A percentile compares a stretch with the other conserved stretches of the same genome.
Conservation (phyloP, 108 stramenopile species). For the Stephanodiscus minutulus region DNA sequence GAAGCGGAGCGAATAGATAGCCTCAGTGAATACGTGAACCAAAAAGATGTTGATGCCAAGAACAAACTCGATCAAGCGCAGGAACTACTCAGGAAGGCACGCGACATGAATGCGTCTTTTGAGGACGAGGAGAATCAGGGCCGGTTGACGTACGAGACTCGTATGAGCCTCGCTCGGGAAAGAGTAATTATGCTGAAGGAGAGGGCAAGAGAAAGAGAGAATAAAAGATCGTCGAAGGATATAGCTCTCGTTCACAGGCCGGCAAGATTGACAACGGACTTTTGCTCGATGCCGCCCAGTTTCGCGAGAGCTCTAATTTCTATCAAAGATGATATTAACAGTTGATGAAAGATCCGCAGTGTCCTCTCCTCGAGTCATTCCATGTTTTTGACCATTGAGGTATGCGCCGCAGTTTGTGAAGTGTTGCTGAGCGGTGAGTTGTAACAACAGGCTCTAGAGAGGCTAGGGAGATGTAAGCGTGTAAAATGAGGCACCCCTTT, state of each 20-base stretch:
- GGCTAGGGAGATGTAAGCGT: too few species aligned
- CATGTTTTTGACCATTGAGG: too few species aligned
- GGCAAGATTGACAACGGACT: background rate
- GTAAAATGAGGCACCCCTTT: too few species aligned
- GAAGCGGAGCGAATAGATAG: conserved; percentile 21
- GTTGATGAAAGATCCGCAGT: too few species aligned
- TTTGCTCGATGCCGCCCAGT: background rate
- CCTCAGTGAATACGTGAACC: conserved; percentile 32
- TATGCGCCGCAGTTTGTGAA: too few species aligned
- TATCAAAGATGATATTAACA: too few species aligned
- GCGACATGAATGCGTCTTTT: conserved; percentile 6
- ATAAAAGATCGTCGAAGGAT: background rate
- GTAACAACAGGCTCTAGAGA: too few species aligned
- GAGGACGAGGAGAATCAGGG: conserved; percentile 12
- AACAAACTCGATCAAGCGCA: conserved; percentile 24
- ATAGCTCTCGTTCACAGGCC: background rate
- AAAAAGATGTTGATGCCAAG: conserved; percentile 36
- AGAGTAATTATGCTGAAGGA: conserved; percentile 37
- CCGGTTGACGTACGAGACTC: conserved; percentile 15
- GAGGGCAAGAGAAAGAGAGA: conserved; percentile 16
- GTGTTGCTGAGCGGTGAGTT: too few species aligned
- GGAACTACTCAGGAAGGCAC: conserved; percentile 10
- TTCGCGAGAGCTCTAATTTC: too few species aligned
- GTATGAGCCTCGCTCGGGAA: conserved; percentile 18
- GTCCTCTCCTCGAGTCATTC: too few species aligned